These are phyloP conservation scores for Alliaria petiolata DNA, from an alignment of 345 rosid species.

Conservation along the genomic window DNA sequence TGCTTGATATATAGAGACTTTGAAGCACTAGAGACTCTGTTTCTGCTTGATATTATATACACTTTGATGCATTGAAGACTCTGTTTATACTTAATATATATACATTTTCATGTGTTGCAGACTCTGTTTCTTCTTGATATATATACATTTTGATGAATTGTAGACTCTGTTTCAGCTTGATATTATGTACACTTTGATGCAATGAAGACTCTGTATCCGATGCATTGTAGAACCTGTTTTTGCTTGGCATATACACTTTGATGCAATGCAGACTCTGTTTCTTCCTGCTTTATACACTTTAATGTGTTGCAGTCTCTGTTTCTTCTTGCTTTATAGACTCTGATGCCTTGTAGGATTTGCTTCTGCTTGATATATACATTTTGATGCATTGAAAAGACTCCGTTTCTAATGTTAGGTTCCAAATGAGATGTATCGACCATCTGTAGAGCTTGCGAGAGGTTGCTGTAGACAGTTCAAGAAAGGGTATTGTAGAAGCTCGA, in stretches of 20 bases:
- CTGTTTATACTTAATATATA: too few relatives aligned
- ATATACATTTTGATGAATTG: neutral
- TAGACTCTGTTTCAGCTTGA: neutral
- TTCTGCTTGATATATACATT: neutral
- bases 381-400: neutral
- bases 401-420: constrained; percentile 42
- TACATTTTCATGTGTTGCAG: neutral
- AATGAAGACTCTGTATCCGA: neutral
- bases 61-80: neutral
- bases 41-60: neutral
- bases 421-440: constrained; percentile 62
- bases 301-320: neutral
- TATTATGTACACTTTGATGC: neutral
- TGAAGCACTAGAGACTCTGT: neutral
- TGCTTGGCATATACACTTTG: neutral
- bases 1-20: neutral
- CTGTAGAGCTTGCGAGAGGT: constrained; percentile 60
- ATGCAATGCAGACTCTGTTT: neutral
- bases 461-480: constrained; percentile 63
- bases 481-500: constrained; percentile 48
- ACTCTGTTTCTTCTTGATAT: neutral
- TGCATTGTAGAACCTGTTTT: neutral
- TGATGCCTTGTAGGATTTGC: neutral
- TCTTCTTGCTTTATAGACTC: neutral
- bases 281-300: neutral